Conservation (phyloP, 2,329 filamentous ascomycete species). For the Colletotrichum ledebouriae region DNA sequence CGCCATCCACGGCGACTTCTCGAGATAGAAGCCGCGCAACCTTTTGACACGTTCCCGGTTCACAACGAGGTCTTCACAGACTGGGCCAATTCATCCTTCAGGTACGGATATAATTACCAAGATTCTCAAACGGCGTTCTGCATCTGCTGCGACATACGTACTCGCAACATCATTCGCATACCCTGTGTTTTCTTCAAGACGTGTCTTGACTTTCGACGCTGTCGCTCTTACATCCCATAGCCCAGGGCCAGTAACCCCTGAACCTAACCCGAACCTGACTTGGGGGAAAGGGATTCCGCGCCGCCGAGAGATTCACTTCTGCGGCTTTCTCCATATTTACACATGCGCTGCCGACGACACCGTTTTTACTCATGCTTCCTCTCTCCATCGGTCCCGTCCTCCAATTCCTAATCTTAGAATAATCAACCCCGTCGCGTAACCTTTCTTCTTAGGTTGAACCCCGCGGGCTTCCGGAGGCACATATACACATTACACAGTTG, state of each 20-base stretch:
- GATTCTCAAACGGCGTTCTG: background rate
- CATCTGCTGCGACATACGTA: background rate
- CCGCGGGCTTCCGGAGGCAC: background rate
- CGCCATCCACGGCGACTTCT: background rate
- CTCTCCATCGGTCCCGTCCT: background rate
- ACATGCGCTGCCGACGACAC: background rate
- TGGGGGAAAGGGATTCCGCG: conserved; percentile 11
- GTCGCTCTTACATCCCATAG: background rate
- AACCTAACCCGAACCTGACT: conserved; percentile 7
- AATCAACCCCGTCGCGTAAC: background rate
- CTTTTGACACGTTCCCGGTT: background rate
- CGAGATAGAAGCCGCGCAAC: background rate
- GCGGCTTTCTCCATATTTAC: conserved; percentile 15
- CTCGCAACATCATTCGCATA: background rate
- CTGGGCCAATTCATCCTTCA: background rate
- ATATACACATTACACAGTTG: background rate
- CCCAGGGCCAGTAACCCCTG: conserved; percentile 13
- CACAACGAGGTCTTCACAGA: background rate
- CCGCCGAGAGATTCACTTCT: conserved; percentile 7
- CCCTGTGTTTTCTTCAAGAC: conserved; percentile 1
- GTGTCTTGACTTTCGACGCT: conserved; percentile 23
- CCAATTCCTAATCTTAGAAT: conserved; percentile 21
- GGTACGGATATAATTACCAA: background rate
- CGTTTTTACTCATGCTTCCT: background rate
- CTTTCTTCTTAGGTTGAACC: background rate